Percentiles rank a stretch among this genome's conserved stretches.
phyloP scores from a whole-genome alignment of 257 asterid genomes.

The Scutellaria minor region DNA sequence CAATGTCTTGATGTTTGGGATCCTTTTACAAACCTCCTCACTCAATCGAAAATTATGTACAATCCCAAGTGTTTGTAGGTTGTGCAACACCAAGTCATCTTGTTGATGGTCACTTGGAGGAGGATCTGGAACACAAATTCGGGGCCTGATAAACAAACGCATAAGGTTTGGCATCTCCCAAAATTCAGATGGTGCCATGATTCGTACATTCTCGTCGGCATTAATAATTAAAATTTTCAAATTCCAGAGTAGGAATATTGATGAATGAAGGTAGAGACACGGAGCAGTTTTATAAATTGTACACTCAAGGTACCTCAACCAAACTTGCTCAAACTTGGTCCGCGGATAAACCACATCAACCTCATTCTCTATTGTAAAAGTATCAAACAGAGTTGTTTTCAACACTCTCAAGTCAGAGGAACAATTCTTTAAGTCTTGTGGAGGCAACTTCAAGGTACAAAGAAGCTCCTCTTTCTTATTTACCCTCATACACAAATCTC shows the following conservation, averaged over 20 bases:
- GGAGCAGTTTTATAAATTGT: no score
- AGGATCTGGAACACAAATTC: neutral
- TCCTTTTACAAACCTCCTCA: conserved; percentile 11
- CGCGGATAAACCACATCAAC: no score
- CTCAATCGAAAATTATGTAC: neutral
- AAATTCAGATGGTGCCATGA: neutral
- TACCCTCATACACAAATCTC: neutral
- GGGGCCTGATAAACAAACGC: neutral
- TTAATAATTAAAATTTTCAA: neutral
- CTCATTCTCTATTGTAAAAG: no score
- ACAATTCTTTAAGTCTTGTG: no score
- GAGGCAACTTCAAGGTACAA: no score
- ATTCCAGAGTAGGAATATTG: conserved; percentile 14
- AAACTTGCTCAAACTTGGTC: no score
- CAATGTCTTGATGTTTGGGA: conserved; percentile 12
- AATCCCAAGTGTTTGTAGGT: neutral
- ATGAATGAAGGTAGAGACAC: neutral
- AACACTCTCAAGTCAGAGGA: no score
- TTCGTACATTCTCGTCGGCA: no score
- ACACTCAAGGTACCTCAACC: no score
- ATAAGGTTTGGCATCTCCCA: conserved; percentile 24
- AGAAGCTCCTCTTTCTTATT: neutral
- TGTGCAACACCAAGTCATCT: neutral
- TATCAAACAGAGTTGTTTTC: no score
- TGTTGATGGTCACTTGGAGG: neutral